These are phyloP conservation scores for Corrigiola litoralis DNA, from an alignment of 179 eudicot genomes.

Conservation along the genomic window DNA sequence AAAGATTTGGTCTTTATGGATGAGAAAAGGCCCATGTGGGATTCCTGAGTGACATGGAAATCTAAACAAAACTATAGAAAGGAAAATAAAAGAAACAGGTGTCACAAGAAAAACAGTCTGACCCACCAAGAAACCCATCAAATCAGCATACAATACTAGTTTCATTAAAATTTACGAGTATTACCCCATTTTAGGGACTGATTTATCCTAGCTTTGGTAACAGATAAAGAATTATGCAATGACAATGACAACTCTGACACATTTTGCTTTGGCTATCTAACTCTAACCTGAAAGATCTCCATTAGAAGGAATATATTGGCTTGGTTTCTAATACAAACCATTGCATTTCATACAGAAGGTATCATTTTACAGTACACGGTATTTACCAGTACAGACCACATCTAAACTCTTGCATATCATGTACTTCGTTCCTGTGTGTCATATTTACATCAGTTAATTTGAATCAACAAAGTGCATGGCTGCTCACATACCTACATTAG, in stretches of 20 bases:
- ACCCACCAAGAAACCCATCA: slow-evolving; percentile 1
- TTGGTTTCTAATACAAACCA: slow-evolving; percentile 5
- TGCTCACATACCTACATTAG: slow-evolving; percentile 17
- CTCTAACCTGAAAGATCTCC: background rate
- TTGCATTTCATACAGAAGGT: slow-evolving; percentile 18
- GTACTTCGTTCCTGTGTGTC: slow-evolving; percentile 24
- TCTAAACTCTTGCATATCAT: slow-evolving; percentile 20
- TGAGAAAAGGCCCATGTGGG: slow-evolving; percentile 37
- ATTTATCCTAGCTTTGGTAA: too few relatives aligned
- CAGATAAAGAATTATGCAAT: too few relatives aligned
- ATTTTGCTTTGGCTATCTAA: too few relatives aligned
- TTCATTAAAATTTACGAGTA: too few relatives aligned
- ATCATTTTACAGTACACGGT: slow-evolving; percentile 4
- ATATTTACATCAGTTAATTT: slow-evolving; percentile 27
- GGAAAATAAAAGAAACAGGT: background rate
- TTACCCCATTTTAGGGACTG: too few relatives aligned
- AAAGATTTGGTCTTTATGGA: slow-evolving; percentile 46
- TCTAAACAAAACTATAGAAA: background rate
- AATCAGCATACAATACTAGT: too few relatives aligned
- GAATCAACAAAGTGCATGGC: slow-evolving; percentile 12
- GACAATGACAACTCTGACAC: too few relatives aligned
- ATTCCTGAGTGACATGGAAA: slow-evolving; percentile 33
- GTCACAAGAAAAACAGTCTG: background rate
- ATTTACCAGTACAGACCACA: slow-evolving; percentile 16
- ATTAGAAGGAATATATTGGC: too few relatives aligned